These are phyloP conservation scores for Strobilomyces dryophilus DNA, from an alignment of 768 basidiomycete species.

Conservation along the genomic window DNA sequence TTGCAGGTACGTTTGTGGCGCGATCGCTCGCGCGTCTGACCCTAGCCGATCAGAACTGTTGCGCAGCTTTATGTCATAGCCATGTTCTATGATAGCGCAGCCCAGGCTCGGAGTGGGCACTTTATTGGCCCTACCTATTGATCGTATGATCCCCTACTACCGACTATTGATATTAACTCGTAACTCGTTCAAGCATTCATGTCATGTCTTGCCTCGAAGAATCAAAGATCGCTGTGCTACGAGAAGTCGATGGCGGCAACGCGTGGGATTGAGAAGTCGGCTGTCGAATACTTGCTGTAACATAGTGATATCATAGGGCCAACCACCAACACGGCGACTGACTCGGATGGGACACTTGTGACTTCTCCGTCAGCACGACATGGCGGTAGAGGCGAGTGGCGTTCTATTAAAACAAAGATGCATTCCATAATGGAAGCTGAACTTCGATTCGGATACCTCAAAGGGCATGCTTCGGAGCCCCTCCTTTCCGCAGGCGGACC, in stretches of 20 bases:
- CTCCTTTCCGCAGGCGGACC: conserved; percentile 9
- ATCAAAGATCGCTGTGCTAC: neutral
- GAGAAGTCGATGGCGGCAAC: conserved; percentile 13
- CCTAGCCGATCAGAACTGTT: neutral
- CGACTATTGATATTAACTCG: neutral
- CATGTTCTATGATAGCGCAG: too few relatives aligned
- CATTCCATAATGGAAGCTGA: conserved; percentile 14
- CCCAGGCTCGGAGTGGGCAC: conserved; percentile 4
- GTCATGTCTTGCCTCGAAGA: neutral
- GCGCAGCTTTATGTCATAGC: too few relatives aligned
- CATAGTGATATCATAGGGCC: conserved; percentile 1
- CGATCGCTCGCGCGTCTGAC: conserved; percentile 2
- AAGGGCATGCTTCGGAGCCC: neutral
- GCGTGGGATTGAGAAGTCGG: conserved; percentile 20
- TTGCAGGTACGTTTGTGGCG: conserved; percentile 8
- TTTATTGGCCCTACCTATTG: conserved; percentile 3
- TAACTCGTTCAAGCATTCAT: neutral
- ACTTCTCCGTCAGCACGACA: conserved; percentile 14
- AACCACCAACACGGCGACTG: conserved; percentile 12
- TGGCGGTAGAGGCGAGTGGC: conserved; percentile 20
- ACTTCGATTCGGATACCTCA: neutral
- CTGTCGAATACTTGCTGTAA: conserved; percentile 2
- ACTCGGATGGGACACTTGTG: neutral
- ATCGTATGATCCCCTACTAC: neutral
- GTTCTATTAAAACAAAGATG: conserved; percentile 4